These are phyloP conservation scores for Colletotrichum eleusines DNA, from an alignment of 2,329 filamentous ascomycete species.

Conservation along the genomic window DNA sequence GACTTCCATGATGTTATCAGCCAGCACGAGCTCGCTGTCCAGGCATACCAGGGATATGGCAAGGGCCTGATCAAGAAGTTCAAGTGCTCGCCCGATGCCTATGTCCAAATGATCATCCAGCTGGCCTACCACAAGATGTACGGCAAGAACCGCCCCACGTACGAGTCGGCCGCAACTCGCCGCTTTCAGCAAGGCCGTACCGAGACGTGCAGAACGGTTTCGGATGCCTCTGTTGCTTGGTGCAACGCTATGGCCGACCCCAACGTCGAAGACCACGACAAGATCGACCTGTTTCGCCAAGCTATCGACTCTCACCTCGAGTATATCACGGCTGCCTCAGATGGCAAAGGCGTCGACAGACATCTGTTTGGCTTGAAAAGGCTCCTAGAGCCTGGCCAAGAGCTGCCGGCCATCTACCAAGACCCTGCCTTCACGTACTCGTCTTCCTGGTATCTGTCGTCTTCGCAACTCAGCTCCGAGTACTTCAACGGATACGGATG, in stretches of 20 bases:
- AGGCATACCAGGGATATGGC: conserved; percentile 97
- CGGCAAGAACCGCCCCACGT: conserved; percentile 96
- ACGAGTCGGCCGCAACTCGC: conserved; percentile 94
- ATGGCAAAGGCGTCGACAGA: conserved; percentile 93
- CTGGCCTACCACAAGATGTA: conserved; percentile 99
- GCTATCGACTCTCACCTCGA: conserved; percentile 86
- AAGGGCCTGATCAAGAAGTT: conserved; percentile 99
- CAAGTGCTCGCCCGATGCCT: conserved; percentile 97
- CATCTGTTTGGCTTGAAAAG: conserved; percentile 99
- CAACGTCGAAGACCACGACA: conserved; percentile 70
- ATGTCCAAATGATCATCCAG: conserved; percentile 98
- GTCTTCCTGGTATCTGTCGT: conserved; percentile 88
- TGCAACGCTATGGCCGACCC: conserved; percentile 87
- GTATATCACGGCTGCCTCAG: conserved; percentile 90
- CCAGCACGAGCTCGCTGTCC: conserved; percentile 90
- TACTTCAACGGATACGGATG: conserved; percentile 99
- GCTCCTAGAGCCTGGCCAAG: conserved; percentile 82
- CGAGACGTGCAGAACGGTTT: conserved; percentile 93
- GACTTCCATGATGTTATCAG: conserved; percentile 87
- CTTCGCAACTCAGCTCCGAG: conserved; percentile 91
- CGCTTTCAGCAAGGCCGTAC: conserved; percentile 97
- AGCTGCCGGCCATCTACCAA: conserved; percentile 84
- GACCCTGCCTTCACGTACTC: conserved; percentile 90
- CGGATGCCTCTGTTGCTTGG: conserved; percentile 91
- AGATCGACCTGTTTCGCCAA: conserved; percentile 81